Evolutionary conservation across 2,329 filamentous ascomycete species (phyloP).

Genomic region (Cercospora sp.): DNA sequence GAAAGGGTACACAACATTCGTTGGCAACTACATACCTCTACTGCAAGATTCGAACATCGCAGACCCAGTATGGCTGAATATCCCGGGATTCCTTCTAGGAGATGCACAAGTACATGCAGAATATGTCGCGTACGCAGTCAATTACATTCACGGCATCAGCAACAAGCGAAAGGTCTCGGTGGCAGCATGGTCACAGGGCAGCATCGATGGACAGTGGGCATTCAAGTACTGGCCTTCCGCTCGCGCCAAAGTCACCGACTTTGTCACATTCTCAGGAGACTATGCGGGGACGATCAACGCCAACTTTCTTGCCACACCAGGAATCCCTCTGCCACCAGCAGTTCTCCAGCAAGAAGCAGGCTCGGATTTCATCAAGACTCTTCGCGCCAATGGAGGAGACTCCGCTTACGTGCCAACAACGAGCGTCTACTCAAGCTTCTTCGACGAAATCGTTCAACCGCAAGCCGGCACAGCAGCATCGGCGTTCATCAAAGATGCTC

Average conservation of each 20-base stretch:
- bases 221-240: not conserved
- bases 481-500: constrained; percentile 45
- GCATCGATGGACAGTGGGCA: not conserved
- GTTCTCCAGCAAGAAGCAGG: not conserved
- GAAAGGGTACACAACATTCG: not conserved
- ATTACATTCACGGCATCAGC: not conserved
- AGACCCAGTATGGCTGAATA: not conserved
- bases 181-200: not conserved
- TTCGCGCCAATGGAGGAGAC: not conserved
- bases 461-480: constrained; percentile 51
- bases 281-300: not conserved
- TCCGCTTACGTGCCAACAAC: constrained; percentile 26
- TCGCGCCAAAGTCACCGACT: not conserved
- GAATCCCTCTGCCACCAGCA: not conserved
- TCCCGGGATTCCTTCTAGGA: not conserved
- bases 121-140: not conserved
- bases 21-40: not conserved
- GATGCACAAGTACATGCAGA: not conserved
- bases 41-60: not conserved
- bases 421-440: constrained; percentile 50
- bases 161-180: not conserved
- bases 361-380: not conserved
- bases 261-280: not conserved
- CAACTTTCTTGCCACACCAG: not conserved
- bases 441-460: constrained; percentile 56